Base-by-base conservation (phyloP, 495 filamentous ascomycete genomes). In the Podospora conica region DNA sequence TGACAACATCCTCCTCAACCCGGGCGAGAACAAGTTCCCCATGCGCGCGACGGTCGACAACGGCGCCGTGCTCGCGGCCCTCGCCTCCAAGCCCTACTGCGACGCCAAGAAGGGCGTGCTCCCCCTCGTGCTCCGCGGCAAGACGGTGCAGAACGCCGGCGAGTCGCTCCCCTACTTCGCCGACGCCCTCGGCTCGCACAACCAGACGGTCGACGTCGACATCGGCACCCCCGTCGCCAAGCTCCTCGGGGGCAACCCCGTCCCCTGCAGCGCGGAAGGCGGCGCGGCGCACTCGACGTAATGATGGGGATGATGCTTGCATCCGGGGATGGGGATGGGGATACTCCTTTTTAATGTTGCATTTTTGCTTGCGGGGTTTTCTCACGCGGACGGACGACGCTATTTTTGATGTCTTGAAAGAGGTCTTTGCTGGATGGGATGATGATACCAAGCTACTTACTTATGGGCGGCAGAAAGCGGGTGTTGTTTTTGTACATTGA, bases 131-230 rank as follows among this genome's bases (percentile, higher is more conserved):
- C 83, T 91, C 60, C 69, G 73, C 20, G 88, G 87, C 54, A 85
- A 86, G 68, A 79, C 78, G 12, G 85, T 83, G 63, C 74, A 82
- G 33, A 86, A 86, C 71, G 69, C 86, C 61, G 88, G 86, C 64
- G 71, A 87, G 75, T 74, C 81, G 29, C 74, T 91, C 63, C 70
- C 80, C 25, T 92, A 92, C 75, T 89, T 86, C 69, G 81, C 84
- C 63, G 72, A 81, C 23, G 76, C 78, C 33, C 71, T 82, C 8
- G 75, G 66, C 20, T 64, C 71, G 31, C 58, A 28, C 58, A 78
- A 78, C 61, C 70, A 74, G 71, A 79, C 74, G 27, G 63, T 79
- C 55, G 57, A 71, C 7, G 74, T 81, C 60, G 69, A 76, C 54
- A 71, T 82, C 20, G 71, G 75, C 25, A 61, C 21, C 24, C 63